Evolutionary conservation across 2,329 filamentous ascomycete genomes (phyloP), one percentile per base, ranked within the genome.

Genomic region (Colletotrichum spaethianum): DNA sequence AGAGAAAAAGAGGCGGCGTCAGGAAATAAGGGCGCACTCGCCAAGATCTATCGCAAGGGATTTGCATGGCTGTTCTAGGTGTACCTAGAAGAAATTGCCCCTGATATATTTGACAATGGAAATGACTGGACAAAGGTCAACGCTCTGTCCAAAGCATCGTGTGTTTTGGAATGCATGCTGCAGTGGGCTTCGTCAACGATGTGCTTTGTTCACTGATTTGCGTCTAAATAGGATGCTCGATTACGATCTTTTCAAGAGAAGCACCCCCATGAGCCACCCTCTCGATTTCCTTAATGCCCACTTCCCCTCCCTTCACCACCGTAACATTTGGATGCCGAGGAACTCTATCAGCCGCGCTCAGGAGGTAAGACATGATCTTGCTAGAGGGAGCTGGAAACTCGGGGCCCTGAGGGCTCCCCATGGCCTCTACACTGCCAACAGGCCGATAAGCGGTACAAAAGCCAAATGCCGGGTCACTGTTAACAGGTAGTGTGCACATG

Each of bases 371-470:
- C 40, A 69, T 42, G 1, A 64, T 23, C 50, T n/a, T 57, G 0
- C 66, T 50, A 20, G 52, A 40, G n/a, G 59, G 65, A 28, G 11
- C 14, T 2, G 65, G 65, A 28, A 64, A 69, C 20, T 52, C 60
- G 1, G 66, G 60, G 36, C 59, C 42, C 33, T 69, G 66, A 12
- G 66, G 52, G 26, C 55, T 20, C n/a, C 66, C 52, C 48, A 64
- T 50, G 18, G 60, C 60, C 4, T 60, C 66, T 4, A 57, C 28
- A 23, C 31, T 52, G 1, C 60, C 66, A 0, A 33, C 11, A 23
- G 60, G 60, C 12, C 66, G 50, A 9, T 69, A 69, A 2, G 60
- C 50, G 8, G 52, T 69, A 33, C 66, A 64, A 14, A 64, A 63
- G 18, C 66, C 60, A 18, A 64, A 69, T 7, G 42, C 50, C 1